These are phyloP conservation scores for Pinguiococcus pyrenoidosus DNA, from an alignment of 108 stramenopile genomes.

Conservation along the genomic window DNA sequence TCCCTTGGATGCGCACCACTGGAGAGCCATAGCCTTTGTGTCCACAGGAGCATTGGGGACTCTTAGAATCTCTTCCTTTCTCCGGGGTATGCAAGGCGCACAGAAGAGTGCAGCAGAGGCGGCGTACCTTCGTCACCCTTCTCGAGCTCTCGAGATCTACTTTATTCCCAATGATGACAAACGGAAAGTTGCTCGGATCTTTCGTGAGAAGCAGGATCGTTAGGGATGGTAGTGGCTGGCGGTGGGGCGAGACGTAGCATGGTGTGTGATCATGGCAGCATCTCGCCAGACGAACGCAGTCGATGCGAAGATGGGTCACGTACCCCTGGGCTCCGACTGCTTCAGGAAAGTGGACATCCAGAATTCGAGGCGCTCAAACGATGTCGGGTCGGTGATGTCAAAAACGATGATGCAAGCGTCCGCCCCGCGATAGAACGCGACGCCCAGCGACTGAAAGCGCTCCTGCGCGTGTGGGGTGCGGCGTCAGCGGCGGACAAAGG, in stretches of 20 bases:
- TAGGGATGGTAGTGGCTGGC: not conserved
- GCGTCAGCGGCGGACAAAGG: no score
- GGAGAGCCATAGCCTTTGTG: constrained; percentile 48
- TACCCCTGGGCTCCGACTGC: constrained; percentile 27
- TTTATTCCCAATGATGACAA: constrained; percentile 93
- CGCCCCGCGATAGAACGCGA: constrained; percentile 92
- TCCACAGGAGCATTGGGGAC: not conserved
- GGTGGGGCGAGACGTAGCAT: not conserved
- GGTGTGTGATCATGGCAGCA: no score
- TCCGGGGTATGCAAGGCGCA: no score
- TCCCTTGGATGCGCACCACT: constrained; percentile 56
- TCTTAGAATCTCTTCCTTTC: constrained; percentile 4
- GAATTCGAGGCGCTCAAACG: constrained; percentile 78
- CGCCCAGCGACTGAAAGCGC: constrained; percentile 86
- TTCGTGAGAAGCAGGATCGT: constrained; percentile 13
- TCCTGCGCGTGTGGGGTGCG: constrained; percentile 29
- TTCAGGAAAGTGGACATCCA: constrained; percentile 85
- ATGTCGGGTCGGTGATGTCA: constrained; percentile 85
- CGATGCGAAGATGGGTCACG: no score
- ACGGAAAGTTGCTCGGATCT: constrained; percentile 69
- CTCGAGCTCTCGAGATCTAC: constrained; percentile 52
- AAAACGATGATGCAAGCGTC: constrained; percentile 94
- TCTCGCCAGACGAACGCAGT: no score
- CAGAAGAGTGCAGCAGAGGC: constrained; percentile 15
- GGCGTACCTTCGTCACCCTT: constrained; percentile 23